Base-by-base conservation (phyloP, 805 yeast genomes). In the Candida vaughaniae region DNA sequence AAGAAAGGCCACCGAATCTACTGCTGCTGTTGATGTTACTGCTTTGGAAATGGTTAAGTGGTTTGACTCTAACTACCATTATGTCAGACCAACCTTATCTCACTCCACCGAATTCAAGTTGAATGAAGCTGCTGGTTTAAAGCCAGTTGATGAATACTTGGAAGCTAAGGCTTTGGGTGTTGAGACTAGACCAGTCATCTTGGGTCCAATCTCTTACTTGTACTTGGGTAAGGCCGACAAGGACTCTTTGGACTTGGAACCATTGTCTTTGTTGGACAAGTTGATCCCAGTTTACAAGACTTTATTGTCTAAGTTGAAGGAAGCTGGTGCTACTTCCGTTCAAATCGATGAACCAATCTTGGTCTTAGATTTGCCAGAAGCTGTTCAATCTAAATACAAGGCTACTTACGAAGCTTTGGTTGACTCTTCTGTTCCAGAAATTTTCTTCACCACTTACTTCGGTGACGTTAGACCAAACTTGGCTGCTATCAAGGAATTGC, bases 1-100 rank as follows among this genome's bases (percentile, higher is more conserved):
- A 78, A 87, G 93, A 75, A 82, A 85, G 71, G 95, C 95, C 52
- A 85, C 95, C 52, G 95, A 84, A 55, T 62, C 89, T 51, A 66
- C 80, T 46, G 78, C 83, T 56, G 95, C 95, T 53, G 96, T 93
- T 55, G 99, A 93, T 70, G 99, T 93, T 46, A 91, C 98, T 48
- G 99, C 99, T 58, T 79, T 88, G 66, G 95, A 93, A 80, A 93
- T 93, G 99, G 99, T 93, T 56, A 93, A 93, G 79, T 93, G 99
- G 99, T 93, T 93, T 58, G 99, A 93, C 73, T 86, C 97, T 51
- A 93, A 93, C 88, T 93, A 93, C 87, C 99, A 93, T 74, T 93
- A 93, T 70, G 98, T 93, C 61, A 87, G 99, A 79, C 99, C 99
- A 71, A 93, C 99, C 53, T 90, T 93, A 78, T 85, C 96, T 40